These are phyloP conservation scores for Tetratostichococcus sp. DNA, from an alignment of 139 green algal species.

Conservation along the genomic window DNA sequence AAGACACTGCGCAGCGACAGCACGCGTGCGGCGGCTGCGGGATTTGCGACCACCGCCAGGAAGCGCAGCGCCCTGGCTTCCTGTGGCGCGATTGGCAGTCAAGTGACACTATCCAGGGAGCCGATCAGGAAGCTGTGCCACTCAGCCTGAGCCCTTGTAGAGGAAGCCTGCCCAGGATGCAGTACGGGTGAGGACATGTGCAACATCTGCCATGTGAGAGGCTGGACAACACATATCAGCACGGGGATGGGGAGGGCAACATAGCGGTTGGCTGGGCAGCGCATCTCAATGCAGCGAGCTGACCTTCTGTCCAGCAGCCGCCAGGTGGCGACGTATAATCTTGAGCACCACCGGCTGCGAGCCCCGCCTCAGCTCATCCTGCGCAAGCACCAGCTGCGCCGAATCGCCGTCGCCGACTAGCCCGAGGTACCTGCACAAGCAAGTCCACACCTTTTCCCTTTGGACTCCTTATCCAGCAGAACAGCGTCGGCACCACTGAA, in stretches of 20 bases:
- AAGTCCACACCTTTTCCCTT: no score
- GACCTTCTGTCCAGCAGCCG: conserved; percentile 14
- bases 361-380: conserved; percentile 39
- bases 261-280: no score
- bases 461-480: no score
- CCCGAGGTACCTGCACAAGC: conserved; percentile 24
- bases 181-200: no score
- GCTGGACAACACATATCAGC: no score
- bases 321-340: conserved; percentile 31
- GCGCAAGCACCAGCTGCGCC: conserved; percentile 51
- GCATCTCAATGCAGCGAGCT: no score
- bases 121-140: background rate
- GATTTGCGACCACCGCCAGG: conserved; percentile 4
- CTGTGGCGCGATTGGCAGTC: conserved; percentile 13
- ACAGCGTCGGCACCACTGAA: no score
- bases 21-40: conserved; percentile 2
- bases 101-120: background rate
- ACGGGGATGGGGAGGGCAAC: no score
- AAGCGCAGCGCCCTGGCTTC: conserved; percentile 34
- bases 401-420: conserved; percentile 33
- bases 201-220: no score
- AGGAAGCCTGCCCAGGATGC: no score
- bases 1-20: conserved; percentile 37
- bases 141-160: no score
- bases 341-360: conserved; percentile 35